Conservation (phyloP, 106 monocot genomes). For the Dactylorhiza incarnata region DNA sequence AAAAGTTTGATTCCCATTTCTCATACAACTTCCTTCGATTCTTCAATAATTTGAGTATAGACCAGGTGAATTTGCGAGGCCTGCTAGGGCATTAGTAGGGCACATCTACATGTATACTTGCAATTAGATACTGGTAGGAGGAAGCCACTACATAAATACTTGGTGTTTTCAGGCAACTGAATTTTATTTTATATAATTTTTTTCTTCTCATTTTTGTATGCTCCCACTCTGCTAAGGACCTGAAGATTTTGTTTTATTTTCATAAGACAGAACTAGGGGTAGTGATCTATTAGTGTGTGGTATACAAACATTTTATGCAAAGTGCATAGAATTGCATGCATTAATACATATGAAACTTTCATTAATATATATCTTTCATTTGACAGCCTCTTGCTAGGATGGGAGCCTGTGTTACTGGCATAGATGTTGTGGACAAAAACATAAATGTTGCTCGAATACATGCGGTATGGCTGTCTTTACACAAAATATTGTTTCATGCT, state of each 20-base stretch:
- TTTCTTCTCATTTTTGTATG: neutral
- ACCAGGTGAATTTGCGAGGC: neutral
- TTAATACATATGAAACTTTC: neutral
- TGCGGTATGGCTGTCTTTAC: conserved; percentile 51
- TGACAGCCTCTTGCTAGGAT: conserved; percentile 84
- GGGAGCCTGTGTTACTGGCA: conserved; percentile 86
- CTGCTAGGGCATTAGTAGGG: neutral
- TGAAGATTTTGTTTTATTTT: neutral
- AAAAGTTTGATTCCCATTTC: neutral
- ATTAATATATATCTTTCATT: neutral
- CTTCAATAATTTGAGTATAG: neutral
- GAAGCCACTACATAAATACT: neutral
- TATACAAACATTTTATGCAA: too few species aligned
- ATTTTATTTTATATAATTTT: neutral
- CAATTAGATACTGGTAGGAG: neutral
- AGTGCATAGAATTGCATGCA: neutral
- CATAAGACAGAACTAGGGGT: neutral
- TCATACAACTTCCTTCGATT: neutral
- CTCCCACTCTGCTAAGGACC: neutral
- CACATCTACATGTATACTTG: neutral
- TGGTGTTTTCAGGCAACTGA: neutral
- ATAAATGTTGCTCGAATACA: conserved; percentile 79
- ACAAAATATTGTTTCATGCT: neutral
- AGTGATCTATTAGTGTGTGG: too few species aligned
- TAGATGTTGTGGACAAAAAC: conserved; percentile 96